These are phyloP conservation scores for Pyrenopolyporus hunteri DNA, from an alignment of 495 filamentous ascomycete species.

Conservation along the genomic window DNA sequence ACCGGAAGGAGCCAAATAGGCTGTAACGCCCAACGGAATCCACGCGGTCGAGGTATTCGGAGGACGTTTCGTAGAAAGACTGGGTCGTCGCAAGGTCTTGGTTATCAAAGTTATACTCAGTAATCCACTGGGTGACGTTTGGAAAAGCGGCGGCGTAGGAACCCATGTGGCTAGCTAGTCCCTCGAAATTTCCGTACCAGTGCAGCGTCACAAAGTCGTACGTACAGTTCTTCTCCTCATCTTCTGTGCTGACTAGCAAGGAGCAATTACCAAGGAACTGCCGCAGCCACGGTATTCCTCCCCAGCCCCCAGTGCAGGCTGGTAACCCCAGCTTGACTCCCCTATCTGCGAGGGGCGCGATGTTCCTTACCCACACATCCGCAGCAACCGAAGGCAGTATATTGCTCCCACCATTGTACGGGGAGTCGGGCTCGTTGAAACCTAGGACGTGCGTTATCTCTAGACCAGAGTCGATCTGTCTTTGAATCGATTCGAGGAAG, in stretches of 20 bases:
- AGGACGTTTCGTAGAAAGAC: slow-evolving; percentile 66
- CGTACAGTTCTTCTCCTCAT: slow-evolving; percentile 58
- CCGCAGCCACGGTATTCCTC: slow-evolving; percentile 67
- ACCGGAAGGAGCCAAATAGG: slow-evolving; percentile 76
- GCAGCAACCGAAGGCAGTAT: slow-evolving; percentile 65
- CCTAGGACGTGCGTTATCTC: slow-evolving; percentile 68
- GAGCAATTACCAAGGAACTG: slow-evolving; percentile 64
- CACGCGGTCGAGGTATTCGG: slow-evolving; percentile 68
- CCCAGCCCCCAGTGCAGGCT: slow-evolving; percentile 59
- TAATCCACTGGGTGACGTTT: slow-evolving; percentile 72
- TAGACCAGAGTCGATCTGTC: slow-evolving; percentile 57
- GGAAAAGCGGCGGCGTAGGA: slow-evolving; percentile 63
- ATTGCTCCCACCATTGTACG: slow-evolving; percentile 61
- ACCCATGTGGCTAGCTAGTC: slow-evolving; percentile 72
- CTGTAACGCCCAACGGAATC: slow-evolving; percentile 68
- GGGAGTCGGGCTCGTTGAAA: slow-evolving; percentile 78
- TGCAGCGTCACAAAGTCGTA: slow-evolving; percentile 77
- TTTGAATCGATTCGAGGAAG: slow-evolving; percentile 60
- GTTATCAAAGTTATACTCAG: slow-evolving; percentile 66
- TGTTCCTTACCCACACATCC: slow-evolving; percentile 66
- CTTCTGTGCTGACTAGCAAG: slow-evolving; percentile 44
- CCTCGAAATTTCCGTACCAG: slow-evolving; percentile 79
- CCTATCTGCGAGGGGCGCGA: slow-evolving; percentile 66
- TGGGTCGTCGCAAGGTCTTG: slow-evolving; percentile 61
- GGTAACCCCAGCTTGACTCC: slow-evolving; percentile 65